Evolutionary conservation across 768 basidiomycete species (phyloP).

Genomic region (Mycena maculata): DNA sequence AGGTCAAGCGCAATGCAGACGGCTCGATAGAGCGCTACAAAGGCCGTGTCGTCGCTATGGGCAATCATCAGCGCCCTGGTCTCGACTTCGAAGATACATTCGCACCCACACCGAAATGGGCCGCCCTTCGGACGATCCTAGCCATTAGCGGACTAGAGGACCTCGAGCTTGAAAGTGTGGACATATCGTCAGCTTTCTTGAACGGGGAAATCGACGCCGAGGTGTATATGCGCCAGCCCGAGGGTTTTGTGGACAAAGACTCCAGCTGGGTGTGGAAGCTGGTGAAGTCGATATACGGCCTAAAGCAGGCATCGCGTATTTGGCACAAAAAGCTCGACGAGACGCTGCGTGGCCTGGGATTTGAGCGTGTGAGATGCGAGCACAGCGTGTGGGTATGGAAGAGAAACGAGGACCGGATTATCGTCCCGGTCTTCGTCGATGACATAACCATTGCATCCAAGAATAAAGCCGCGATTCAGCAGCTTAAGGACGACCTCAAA

Average conservation of each 20-base stretch:
- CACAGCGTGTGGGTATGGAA: conserved; percentile 43
- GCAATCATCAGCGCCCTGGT: conserved; percentile 46
- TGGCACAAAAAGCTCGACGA: conserved; percentile 51
- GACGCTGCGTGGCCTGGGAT: conserved; percentile 37
- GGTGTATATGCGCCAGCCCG: conserved; percentile 48
- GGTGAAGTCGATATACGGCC: conserved; percentile 54
- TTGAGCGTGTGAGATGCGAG: conserved; percentile 38
- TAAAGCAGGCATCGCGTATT: conserved; percentile 52
- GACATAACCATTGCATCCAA: no score
- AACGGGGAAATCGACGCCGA: conserved; percentile 44
- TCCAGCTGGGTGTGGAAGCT: conserved; percentile 26
- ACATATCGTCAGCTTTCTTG: conserved; percentile 49
- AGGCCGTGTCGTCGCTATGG: conserved; percentile 40
- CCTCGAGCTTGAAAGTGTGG: conserved; percentile 45
- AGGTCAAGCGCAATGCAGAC: conserved; percentile 46
- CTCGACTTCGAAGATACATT: conserved; percentile 34
- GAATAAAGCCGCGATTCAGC: no score
- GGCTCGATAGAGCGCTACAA: conserved; percentile 37
- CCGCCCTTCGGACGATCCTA: conserved; percentile 41
- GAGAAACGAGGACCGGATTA: conserved; percentile 37
- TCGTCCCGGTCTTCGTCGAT: conserved; percentile 47
- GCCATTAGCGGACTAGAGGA: conserved; percentile 45
- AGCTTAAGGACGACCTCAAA: no score
- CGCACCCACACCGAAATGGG: conserved; percentile 39
- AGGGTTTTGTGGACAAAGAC: conserved; percentile 34